Evolutionary conservation across 768 basidiomycete genomes (phyloP).

Genomic region (Hericium alpestre): DNA sequence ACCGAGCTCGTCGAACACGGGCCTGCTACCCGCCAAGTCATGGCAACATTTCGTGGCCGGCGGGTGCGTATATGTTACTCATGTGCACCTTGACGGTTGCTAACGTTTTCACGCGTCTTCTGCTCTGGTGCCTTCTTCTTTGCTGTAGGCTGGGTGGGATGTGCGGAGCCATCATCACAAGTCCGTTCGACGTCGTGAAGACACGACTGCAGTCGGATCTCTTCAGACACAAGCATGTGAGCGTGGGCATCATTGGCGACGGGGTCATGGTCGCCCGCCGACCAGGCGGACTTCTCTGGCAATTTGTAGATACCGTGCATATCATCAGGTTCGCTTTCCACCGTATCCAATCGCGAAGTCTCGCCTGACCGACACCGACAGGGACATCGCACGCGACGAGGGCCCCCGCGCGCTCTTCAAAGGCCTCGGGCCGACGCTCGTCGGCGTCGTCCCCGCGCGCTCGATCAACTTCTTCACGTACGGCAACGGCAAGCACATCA

Average conservation of each 20-base stretch:
- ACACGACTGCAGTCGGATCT: slow-evolving; percentile 90
- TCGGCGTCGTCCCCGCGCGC: slow-evolving; percentile 90
- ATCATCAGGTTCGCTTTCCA: slow-evolving; percentile 61
- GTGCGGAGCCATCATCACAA: slow-evolving; percentile 94
- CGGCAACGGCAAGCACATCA: slow-evolving; percentile 89
- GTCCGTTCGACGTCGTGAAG: slow-evolving; percentile 97
- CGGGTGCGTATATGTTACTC: slow-evolving; percentile 45
- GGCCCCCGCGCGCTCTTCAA: slow-evolving; percentile 86
- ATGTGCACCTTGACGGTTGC: too few species aligned
- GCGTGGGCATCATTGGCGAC: slow-evolving; percentile 20
- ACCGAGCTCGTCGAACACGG: slow-evolving; percentile 8
- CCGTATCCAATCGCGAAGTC: not conserved
- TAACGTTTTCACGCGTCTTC: too few species aligned
- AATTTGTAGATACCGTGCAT: slow-evolving; percentile 90
- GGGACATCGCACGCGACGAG: slow-evolving; percentile 83
- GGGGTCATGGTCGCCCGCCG: slow-evolving; percentile 24
- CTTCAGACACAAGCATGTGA: slow-evolving; percentile 41
- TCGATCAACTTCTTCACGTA: slow-evolving; percentile 98
- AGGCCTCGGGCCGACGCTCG: slow-evolving; percentile 87
- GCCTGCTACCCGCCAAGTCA: slow-evolving; percentile 58
- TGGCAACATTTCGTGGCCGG: slow-evolving; percentile 81
- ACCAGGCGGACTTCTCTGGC: slow-evolving; percentile 58
- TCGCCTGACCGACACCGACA: slow-evolving; percentile 19
- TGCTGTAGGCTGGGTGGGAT: slow-evolving; percentile 80
- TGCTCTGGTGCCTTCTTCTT: not conserved